Evolutionary conservation across 257 asterid genomes (phyloP).

Genomic region (Misopates orontium): DNA sequence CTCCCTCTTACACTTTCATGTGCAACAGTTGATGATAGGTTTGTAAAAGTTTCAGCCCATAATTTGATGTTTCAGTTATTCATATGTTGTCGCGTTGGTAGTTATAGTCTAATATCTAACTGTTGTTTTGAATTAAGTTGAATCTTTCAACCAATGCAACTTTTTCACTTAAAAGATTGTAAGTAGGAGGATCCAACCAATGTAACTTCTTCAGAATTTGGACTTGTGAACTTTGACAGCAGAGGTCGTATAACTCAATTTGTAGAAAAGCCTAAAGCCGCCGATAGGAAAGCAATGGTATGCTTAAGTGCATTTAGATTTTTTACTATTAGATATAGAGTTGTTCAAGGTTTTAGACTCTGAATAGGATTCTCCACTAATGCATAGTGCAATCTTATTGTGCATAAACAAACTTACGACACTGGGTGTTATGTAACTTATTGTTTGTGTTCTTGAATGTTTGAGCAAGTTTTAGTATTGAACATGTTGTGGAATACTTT

Average conservation of each 20-base stretch:
- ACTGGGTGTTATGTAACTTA: too few relatives aligned
- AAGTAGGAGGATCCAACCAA: too few relatives aligned
- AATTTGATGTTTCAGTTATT: not conserved
- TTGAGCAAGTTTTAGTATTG: too few relatives aligned
- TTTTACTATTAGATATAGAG: not conserved
- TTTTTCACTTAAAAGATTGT: too few relatives aligned
- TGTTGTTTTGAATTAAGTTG: too few relatives aligned
- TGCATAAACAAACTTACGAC: too few relatives aligned
- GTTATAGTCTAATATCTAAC: not conserved
- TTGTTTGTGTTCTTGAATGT: too few relatives aligned
- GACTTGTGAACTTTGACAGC: slow-evolving; percentile 86
- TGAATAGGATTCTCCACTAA: too few relatives aligned
- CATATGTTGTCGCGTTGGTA: not conserved
- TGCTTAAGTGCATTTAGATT: slow-evolving; percentile 10
- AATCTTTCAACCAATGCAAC: not conserved
- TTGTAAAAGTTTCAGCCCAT: slow-evolving; percentile 21
- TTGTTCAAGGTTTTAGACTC: too few relatives aligned
- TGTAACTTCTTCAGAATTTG: slow-evolving; percentile 58
- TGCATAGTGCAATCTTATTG: too few relatives aligned
- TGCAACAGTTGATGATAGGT: slow-evolving; percentile 84
- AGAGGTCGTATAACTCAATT: slow-evolving; percentile 75
- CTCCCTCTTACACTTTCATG: slow-evolving; percentile 90
- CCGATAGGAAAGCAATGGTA: slow-evolving; percentile 86
- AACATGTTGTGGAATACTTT: too few relatives aligned
- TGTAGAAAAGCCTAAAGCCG: slow-evolving; percentile 82